A percentile compares a stretch with the other conserved stretches of the same genome.
Evolutionary conservation across 305 asterid species (phyloP).

Genomic region (Solanum chacoense): DNA sequence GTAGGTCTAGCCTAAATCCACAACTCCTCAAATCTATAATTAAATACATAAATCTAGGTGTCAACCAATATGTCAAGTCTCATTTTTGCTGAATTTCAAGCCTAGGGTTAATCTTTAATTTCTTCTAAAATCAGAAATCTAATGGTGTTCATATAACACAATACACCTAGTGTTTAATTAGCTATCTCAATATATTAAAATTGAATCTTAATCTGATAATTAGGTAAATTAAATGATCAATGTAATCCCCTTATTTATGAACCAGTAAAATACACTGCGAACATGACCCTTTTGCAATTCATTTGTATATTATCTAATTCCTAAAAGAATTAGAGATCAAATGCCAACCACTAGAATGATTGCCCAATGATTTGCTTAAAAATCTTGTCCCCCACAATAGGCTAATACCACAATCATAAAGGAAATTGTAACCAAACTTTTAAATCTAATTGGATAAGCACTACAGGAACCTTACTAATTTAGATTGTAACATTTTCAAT

Average conservation of each 20-base stretch:
- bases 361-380: neutral
- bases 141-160: too few relatives aligned
- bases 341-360: neutral
- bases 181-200: neutral
- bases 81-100: too few relatives aligned
- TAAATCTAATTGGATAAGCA: neutral
- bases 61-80: too few relatives aligned
- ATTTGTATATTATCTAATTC: neutral
- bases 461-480: neutral
- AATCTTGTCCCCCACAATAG: neutral
- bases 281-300: neutral
- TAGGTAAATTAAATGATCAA: neutral
- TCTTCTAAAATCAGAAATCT: too few relatives aligned
- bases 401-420: neutral
- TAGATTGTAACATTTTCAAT: neutral
- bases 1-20: too few relatives aligned
- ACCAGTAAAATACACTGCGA: neutral
- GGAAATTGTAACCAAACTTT: neutral
- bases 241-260: neutral
- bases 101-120: too few relatives aligned
- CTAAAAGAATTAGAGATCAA: neutral
- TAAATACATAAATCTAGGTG: too few relatives aligned
- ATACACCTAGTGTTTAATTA: too few relatives aligned
- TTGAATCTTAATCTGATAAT: neutral
- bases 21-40: too few relatives aligned